Conservation (phyloP, 768 basidiomycete species). For the Boletus vinaceobasis region DNA sequence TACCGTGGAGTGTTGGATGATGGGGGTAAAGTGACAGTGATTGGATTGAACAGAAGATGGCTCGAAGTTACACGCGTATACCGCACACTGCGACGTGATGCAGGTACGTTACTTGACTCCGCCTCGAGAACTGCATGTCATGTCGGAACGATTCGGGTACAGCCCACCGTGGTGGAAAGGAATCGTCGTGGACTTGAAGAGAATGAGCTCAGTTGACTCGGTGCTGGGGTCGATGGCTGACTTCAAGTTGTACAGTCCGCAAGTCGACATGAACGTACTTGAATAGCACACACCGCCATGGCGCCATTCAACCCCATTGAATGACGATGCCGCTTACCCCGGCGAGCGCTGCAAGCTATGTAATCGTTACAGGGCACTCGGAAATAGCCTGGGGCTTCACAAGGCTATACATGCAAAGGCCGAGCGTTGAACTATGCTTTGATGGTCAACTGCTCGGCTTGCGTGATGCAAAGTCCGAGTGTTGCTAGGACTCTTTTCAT, state of each 20-base stretch:
- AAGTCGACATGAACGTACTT: neutral
- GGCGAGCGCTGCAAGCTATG: slow-evolving; percentile 2
- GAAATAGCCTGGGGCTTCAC: neutral
- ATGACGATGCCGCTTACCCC: neutral
- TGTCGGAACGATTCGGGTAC: no score
- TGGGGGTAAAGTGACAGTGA: neutral
- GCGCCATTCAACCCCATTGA: neutral
- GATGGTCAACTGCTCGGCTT: slow-evolving; percentile 10
- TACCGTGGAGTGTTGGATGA: neutral
- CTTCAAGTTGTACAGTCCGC: no score
- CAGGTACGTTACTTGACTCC: no score
- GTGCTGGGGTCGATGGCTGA: no score
- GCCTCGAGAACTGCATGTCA: no score
- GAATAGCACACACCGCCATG: neutral
- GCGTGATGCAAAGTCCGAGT: slow-evolving; percentile 20
- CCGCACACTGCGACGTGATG: neutral
- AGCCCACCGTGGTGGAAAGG: no score
- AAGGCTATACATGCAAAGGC: slow-evolving; percentile 12
- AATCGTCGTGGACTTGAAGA: no score
- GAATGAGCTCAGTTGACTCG: neutral
- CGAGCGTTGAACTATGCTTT: neutral
- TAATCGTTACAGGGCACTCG: neutral
- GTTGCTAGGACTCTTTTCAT: slow-evolving; percentile 19
- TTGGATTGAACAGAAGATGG: neutral
- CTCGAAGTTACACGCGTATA: neutral